Evolutionary conservation across 495 filamentous ascomycete species (phyloP).

Genomic region (Annulohypoxylon maeteangense): DNA sequence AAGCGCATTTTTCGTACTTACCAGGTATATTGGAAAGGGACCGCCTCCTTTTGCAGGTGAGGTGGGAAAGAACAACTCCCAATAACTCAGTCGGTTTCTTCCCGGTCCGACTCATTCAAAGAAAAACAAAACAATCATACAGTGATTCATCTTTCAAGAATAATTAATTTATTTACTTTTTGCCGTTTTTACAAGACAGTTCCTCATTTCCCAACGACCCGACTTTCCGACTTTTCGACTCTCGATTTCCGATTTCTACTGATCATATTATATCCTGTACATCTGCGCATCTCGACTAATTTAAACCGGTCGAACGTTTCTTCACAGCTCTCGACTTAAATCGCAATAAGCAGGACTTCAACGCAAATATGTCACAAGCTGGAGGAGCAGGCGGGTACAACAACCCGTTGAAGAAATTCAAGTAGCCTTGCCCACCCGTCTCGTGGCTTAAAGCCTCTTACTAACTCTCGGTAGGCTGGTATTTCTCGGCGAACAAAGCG

Average conservation of each 20-base stretch:
- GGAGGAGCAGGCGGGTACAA: conserved; percentile 82
- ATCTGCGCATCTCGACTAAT: conserved; percentile 25
- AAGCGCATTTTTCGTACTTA: conserved; percentile 39
- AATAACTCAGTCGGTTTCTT: conserved; percentile 15
- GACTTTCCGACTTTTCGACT: conserved; percentile 5
- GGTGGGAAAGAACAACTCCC: conserved; percentile 33
- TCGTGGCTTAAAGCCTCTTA: conserved; percentile 14
- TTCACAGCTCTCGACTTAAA: conserved; percentile 13
- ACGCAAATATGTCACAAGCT: conserved; percentile 58
- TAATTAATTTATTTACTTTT: conserved; percentile 27
- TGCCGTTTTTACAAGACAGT: conserved; percentile 2
- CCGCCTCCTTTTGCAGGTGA: conserved; percentile 40
- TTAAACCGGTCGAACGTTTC: conserved; percentile 11
- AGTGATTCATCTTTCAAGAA: conserved; percentile 15
- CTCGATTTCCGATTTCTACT: neutral
- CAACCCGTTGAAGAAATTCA: conserved; percentile 99
- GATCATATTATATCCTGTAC: conserved; percentile 9
- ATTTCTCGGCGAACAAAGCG: conserved; percentile 97
- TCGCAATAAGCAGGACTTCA: conserved; percentile 10
- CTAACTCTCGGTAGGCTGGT: conserved; percentile 73
- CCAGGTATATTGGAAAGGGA: conserved; percentile 19
- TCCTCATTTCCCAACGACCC: conserved; percentile 5
- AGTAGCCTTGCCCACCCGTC: conserved; percentile 65
- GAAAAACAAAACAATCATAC: conserved; percentile 4
- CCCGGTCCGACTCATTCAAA: neutral